phyloP scores from a whole-genome alignment of 768 basidiomycete species.

The Termitomyces heimii region DNA sequence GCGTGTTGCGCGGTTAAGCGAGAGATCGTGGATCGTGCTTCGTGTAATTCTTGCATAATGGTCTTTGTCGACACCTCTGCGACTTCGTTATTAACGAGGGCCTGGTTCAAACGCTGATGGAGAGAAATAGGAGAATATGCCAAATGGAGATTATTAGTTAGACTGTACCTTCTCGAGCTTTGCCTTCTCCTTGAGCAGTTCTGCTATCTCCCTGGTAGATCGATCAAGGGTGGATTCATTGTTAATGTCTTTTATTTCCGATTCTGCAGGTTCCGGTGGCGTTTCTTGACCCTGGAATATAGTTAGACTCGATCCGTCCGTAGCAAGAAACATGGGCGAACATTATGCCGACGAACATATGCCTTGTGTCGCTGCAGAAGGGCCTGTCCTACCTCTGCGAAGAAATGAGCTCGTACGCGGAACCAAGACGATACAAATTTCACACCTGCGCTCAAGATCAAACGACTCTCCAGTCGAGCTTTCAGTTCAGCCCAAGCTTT shows the following conservation, averaged over 20 bases:
- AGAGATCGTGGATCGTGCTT: slow-evolving; percentile 59
- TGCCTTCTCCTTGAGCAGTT: slow-evolving; percentile 51
- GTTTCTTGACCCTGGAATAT: slow-evolving; percentile 4
- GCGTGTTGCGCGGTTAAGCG: slow-evolving; percentile 66
- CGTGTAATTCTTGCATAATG: slow-evolving; percentile 68
- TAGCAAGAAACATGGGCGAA: slow-evolving; percentile 20
- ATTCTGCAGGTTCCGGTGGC: not conserved
- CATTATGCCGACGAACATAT: slow-evolving; percentile 71
- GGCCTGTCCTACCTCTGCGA: slow-evolving; percentile 83
- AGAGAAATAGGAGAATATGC: not conserved
- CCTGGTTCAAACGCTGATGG: slow-evolving; percentile 66
- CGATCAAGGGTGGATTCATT: slow-evolving; percentile 24
- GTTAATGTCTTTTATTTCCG: slow-evolving; percentile 12
- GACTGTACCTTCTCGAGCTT: slow-evolving; percentile 50
- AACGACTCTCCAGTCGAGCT: slow-evolving; percentile 65
- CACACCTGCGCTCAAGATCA: slow-evolving; percentile 85
- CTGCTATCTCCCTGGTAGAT: slow-evolving; percentile 21
- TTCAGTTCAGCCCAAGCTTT: slow-evolving; percentile 60
- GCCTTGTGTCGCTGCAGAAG: slow-evolving; percentile 83
- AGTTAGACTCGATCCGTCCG: not conserved
- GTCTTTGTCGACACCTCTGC: slow-evolving; percentile 75
- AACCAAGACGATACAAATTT: slow-evolving; percentile 8
- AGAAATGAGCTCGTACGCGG: slow-evolving; percentile 1
- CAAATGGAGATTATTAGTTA: not conserved
- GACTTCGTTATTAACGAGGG: slow-evolving; percentile 76